These are phyloP conservation scores for Phytophthora pluvialis DNA, from an alignment of 352 stramenopile genomes.

Conservation along the genomic window DNA sequence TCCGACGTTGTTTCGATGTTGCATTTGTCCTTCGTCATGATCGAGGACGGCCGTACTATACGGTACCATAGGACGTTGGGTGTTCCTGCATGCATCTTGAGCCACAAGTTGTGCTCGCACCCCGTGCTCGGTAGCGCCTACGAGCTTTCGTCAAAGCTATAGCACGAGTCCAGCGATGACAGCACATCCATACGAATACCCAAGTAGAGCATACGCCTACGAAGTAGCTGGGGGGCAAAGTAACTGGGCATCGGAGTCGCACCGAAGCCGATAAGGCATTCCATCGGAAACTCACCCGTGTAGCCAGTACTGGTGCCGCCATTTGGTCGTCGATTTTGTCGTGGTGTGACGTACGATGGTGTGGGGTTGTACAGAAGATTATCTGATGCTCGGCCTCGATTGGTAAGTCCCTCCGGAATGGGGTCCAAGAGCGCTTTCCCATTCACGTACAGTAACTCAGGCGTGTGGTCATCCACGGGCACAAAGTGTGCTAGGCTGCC, in stretches of 20 bases:
- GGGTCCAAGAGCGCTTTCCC: constrained; percentile 56
- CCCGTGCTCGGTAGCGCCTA: too few species aligned
- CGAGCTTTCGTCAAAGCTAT: constrained; percentile 17
- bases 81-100: too few species aligned
- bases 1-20: too few species aligned
- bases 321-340: constrained; percentile 33
- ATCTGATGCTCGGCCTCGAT: constrained; percentile 27
- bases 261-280: constrained; percentile 53
- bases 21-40: too few species aligned
- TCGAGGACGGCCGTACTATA: too few species aligned
- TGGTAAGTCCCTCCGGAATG: constrained; percentile 34
- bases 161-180: constrained; percentile 41
- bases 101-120: too few species aligned
- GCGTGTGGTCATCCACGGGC: constrained; percentile 36
- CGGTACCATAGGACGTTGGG: too few species aligned
- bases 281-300: constrained; percentile 32
- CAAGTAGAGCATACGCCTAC: constrained; percentile 46
- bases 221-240: constrained; percentile 41
- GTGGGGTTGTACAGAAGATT: constrained; percentile 51
- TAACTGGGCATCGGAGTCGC: constrained; percentile 35
- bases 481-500: constrained; percentile 65
- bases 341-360: constrained; percentile 48
- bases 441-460: constrained; percentile 61
- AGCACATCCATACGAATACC: constrained; percentile 39
- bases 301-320: constrained; percentile 20